Evolutionary conservation across 225 moss, liverwort and hornwort species (phyloP).

Genomic region (Straminergon stramineum): DNA sequence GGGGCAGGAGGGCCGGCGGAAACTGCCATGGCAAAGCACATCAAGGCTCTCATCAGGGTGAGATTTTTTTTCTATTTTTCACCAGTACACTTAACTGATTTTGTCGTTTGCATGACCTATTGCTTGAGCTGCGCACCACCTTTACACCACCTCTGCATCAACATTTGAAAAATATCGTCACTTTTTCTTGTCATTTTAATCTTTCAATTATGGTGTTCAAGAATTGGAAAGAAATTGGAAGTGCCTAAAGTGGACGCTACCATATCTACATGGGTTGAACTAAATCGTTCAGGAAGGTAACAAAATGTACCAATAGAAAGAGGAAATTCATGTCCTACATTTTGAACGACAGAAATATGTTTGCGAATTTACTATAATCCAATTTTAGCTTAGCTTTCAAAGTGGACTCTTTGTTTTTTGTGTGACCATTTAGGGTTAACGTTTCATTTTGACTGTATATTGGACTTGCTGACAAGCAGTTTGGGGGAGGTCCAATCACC

Average conservation of each 20-base stretch:
- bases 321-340: neutral
- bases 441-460: neutral
- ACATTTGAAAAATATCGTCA: neutral
- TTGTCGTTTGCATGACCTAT: neutral
- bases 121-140: neutral
- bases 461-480: conserved; percentile 24
- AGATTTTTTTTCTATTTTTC: neutral
- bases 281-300: neutral
- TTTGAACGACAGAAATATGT: neutral
- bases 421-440: neutral
- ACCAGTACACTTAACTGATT: neutral
- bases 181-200: neutral
- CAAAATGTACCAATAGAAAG: neutral
- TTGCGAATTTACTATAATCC: neutral
- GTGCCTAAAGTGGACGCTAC: neutral
- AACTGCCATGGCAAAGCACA: conserved; percentile 68
- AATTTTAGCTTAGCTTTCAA: neutral
- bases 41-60: conserved; percentile 73
- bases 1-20: conserved; percentile 17
- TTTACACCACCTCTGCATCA: no score
- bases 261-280: neutral
- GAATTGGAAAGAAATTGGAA: neutral
- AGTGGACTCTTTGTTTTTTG: neutral
- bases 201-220: neutral
- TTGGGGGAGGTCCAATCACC: conserved; percentile 90